Evolutionary conservation across 1,284 basidiomycete genomes (phyloP).

Genomic region (Ustilago shanxiensis): DNA sequence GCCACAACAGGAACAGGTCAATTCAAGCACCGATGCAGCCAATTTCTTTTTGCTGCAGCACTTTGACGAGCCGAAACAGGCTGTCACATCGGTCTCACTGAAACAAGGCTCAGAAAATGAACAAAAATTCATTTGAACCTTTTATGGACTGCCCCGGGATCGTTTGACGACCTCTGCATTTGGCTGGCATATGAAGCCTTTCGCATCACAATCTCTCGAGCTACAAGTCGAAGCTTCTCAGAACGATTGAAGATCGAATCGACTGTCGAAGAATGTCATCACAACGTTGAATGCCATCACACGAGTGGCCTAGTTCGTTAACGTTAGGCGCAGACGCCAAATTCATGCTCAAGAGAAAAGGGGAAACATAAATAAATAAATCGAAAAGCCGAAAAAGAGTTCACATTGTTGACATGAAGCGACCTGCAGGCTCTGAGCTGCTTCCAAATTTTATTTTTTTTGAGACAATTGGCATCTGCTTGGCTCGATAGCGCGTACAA

Average conservation of each 20-base stretch:
- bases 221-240: no score
- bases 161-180: not conserved
- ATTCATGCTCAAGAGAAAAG: no score
- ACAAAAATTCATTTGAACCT: not conserved
- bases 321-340: no score
- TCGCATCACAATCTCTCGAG: no score
- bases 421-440: not conserved
- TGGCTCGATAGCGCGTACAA: not conserved
- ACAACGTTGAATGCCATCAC: no score
- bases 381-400: not conserved
- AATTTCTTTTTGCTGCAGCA: not conserved
- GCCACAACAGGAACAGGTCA: not conserved
- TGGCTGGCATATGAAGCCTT: no score
- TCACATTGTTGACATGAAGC: not conserved
- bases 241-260: not conserved
- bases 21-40: conserved; percentile 11
- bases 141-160: not conserved
- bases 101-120: not conserved
- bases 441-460: not conserved
- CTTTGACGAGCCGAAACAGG: not conserved
- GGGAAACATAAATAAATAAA: not conserved
- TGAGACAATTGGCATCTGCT: not conserved
- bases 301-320: no score
- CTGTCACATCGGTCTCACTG: not conserved
- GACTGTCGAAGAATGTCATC: not conserved